phyloP scores from a whole-genome alignment of 306 rosid species.

The Senna siamea region DNA sequence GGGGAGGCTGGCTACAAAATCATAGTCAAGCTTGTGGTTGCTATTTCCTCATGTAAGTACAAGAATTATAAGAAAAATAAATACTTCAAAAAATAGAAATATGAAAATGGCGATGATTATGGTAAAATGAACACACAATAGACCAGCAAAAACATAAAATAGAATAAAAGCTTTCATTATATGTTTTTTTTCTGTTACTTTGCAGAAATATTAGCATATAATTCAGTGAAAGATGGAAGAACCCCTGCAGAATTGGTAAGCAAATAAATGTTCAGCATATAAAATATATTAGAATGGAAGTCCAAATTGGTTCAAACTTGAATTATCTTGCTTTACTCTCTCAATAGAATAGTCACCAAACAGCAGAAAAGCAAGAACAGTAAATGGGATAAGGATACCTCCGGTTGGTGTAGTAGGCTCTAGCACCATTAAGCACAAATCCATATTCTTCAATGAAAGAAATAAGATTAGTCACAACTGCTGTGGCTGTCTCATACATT shows the following conservation, averaged over 20 bases:
- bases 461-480: constrained; percentile 71
- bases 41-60: constrained; percentile 11
- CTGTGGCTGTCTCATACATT: constrained; percentile 79
- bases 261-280: background rate
- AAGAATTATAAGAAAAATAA: constrained; percentile 12
- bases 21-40: constrained; percentile 30
- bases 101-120: constrained; percentile 4
- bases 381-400: constrained; percentile 51
- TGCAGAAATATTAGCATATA: constrained; percentile 8
- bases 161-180: too few species aligned
- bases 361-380: constrained; percentile 4
- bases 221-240: constrained; percentile 12
- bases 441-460: constrained; percentile 72
- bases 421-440: constrained; percentile 85
- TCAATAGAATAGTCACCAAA: background rate
- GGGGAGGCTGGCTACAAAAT: constrained; percentile 92
- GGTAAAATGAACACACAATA: background rate
- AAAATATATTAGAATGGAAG: background rate
- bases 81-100: constrained; percentile 7
- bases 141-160: background rate
- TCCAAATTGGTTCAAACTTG: background rate
- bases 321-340: background rate
- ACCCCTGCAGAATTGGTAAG: background rate
- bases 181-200: background rate
- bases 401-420: constrained; percentile 83